Conservation (phyloP, 495 filamentous ascomycete genomes). For the Melanomma pulvis-pyrius region DNA sequence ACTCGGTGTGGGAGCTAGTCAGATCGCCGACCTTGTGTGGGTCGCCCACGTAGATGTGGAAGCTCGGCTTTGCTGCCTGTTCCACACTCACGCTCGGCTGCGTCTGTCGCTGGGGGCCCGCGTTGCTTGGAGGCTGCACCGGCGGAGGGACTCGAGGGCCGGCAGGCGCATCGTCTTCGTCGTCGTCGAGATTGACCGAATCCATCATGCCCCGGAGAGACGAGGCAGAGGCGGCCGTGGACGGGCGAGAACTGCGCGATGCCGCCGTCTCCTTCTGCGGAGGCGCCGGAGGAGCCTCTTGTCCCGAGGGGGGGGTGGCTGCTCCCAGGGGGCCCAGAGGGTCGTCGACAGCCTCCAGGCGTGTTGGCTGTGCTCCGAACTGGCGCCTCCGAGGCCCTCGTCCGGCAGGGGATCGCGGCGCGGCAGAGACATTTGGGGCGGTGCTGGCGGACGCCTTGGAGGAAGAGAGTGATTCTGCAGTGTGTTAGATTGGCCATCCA, state of each 20-base stretch:
- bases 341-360: conserved; percentile 86
- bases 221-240: conserved; percentile 55
- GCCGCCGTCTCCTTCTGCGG: conserved; percentile 76
- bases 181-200: conserved; percentile 64
- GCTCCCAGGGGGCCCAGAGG: conserved; percentile 92
- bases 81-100: conserved; percentile 86
- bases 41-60: conserved; percentile 92
- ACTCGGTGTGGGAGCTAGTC: conserved; percentile 96
- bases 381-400: conserved; percentile 64
- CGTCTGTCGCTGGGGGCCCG: conserved; percentile 59
- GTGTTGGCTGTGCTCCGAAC: conserved; percentile 77
- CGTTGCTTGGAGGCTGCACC: conserved; percentile 58
- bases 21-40: conserved; percentile 97
- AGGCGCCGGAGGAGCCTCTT: conserved; percentile 79
- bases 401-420: conserved; percentile 44
- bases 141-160: conserved; percentile 71
- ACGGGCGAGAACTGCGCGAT: conserved; percentile 59
- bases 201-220: conserved; percentile 60
- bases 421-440: conserved; percentile 29
- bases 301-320: conserved; percentile 53
- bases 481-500: neutral
- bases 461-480: conserved; percentile 19
- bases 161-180: conserved; percentile 56
- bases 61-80: conserved; percentile 85
- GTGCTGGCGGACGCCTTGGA: conserved; percentile 32